Evolutionary conservation across 192 early-diverging fungal genomes (phyloP).

Genomic region (Mortierella alpina): DNA sequence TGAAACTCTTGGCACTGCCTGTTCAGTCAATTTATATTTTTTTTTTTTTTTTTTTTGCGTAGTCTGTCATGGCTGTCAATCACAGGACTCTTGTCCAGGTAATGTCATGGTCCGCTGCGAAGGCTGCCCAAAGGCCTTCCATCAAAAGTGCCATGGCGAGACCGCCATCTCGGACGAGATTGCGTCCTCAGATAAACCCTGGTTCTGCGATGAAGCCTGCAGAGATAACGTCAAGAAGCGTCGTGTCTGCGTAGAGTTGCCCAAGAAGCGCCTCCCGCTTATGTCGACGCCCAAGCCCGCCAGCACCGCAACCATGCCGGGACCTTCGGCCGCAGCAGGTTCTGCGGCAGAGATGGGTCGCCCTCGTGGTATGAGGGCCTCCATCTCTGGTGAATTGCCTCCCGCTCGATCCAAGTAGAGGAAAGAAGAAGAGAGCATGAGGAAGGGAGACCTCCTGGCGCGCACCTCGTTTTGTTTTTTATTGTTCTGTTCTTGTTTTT

Average conservation of each 20-base stretch:
- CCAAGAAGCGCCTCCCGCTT: slow-evolving; percentile 69
- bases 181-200: slow-evolving; percentile 60
- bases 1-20: neutral
- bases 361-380: slow-evolving; percentile 32
- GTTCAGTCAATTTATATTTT: slow-evolving; percentile 1
- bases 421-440: neutral
- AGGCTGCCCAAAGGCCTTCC: slow-evolving; percentile 86
- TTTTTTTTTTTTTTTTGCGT: slow-evolving; percentile 14
- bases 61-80: slow-evolving; percentile 80
- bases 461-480: neutral
- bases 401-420: slow-evolving; percentile 31
- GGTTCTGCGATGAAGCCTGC: slow-evolving; percentile 74
- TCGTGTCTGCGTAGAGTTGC: slow-evolving; percentile 70
- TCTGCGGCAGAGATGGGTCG: slow-evolving; percentile 33
- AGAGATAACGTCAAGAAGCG: slow-evolving; percentile 64
- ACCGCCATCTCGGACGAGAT: slow-evolving; percentile 56
- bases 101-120: slow-evolving; percentile 83
- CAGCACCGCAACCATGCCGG: slow-evolving; percentile 1
- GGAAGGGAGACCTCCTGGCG: neutral
- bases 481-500: slow-evolving; percentile 2
- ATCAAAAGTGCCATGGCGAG: slow-evolving; percentile 72
- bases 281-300: slow-evolving; percentile 68
- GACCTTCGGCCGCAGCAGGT: slow-evolving; percentile 31
- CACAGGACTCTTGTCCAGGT: slow-evolving; percentile 66
- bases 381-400: slow-evolving; percentile 28